These are phyloP conservation scores for Saccharomycopsis microspora DNA, from an alignment of 805 yeast species.

Conservation along the genomic window DNA sequence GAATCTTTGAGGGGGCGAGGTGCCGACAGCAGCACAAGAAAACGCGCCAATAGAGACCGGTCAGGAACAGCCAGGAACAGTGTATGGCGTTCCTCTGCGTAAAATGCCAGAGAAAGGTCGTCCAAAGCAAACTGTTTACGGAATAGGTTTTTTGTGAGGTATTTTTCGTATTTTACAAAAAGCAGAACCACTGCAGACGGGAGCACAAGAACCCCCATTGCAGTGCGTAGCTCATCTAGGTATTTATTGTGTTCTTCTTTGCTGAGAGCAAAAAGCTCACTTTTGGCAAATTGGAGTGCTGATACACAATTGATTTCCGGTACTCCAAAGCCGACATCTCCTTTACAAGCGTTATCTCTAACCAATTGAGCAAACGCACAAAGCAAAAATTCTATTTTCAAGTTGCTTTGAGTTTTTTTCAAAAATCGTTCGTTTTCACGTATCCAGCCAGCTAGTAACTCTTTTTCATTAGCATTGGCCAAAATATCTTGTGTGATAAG, in stretches of 20 bases:
- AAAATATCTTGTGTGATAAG: constrained; percentile 13
- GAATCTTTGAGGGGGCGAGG: constrained; percentile 3
- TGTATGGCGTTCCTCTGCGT: constrained; percentile 3
- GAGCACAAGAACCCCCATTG: constrained; percentile 12
- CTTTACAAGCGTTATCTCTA: constrained; percentile 3
- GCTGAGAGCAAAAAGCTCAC: constrained; percentile 8
- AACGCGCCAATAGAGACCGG: constrained; percentile 5
- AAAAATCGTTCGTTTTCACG: constrained; percentile 16
- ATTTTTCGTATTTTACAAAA: constrained; percentile 15
- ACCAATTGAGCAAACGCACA: constrained; percentile 7
- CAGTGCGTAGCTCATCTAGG: constrained; percentile 8
- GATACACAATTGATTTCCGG: constrained; percentile 5
- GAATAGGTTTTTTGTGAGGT: constrained; percentile 7
- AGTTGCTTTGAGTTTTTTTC: constrained; percentile 12
- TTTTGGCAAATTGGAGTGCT: constrained; percentile 9
- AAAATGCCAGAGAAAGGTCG: constrained; percentile 5
- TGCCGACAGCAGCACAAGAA: constrained; percentile 5
- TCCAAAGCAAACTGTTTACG: constrained; percentile 3
- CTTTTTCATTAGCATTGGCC: neutral
- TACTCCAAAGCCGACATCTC: neutral
- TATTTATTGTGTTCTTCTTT: constrained; percentile 11
- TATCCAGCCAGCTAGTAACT: constrained; percentile 10
- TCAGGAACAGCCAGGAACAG: constrained; percentile 2
- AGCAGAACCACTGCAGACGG: constrained; percentile 10
- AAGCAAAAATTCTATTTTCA: constrained; percentile 12